phyloP scores from a whole-genome alignment of 1,284 basidiomycete species.

The Lignosus rhinocerotis region DNA sequence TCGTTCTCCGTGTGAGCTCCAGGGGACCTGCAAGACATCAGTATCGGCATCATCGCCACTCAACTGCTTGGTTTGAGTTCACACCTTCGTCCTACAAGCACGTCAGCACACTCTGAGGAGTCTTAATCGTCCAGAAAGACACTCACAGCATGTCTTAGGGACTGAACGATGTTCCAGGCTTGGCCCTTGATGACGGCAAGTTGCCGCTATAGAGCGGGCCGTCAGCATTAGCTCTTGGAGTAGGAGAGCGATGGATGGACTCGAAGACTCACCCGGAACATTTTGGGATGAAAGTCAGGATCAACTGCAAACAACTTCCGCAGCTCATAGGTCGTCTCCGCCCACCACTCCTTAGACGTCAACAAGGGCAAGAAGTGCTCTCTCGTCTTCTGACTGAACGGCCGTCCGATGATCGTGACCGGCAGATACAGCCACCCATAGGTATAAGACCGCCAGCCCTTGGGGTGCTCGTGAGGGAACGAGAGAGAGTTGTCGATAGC shows the following conservation, averaged over 20 bases:
- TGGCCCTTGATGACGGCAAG: slow-evolving; percentile 91
- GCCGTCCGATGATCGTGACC: slow-evolving; percentile 80
- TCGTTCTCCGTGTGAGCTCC: slow-evolving; percentile 78
- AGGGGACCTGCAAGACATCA: slow-evolving; percentile 60
- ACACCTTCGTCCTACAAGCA: slow-evolving; percentile 59
- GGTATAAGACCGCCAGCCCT: slow-evolving; percentile 87
- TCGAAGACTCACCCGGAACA: slow-evolving; percentile 63
- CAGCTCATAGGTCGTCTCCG: slow-evolving; percentile 79
- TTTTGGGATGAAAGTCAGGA: slow-evolving; percentile 83
- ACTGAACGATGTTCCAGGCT: slow-evolving; percentile 88
- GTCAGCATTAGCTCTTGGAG: not conserved
- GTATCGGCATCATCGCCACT: slow-evolving; percentile 9
- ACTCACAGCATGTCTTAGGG: slow-evolving; percentile 71
- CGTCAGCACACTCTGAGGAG: slow-evolving; percentile 1
- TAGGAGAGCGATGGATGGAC: not conserved
- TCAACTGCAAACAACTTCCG: slow-evolving; percentile 79
- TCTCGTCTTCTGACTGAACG: slow-evolving; percentile 82
- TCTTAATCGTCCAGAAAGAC: slow-evolving; percentile 11
- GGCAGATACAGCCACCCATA: slow-evolving; percentile 93
- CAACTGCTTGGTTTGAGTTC: not conserved
- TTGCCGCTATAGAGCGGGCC: slow-evolving; percentile 57
- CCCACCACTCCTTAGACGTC: slow-evolving; percentile 88
- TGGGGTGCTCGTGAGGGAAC: slow-evolving; percentile 87
- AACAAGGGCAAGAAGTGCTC: slow-evolving; percentile 82
- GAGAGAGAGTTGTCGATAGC: slow-evolving; percentile 94